Evolutionary conservation across 1,284 basidiomycete genomes (phyloP), one percentile per base, ranked within the genome.

Genomic region (Ustilago tritici): DNA sequence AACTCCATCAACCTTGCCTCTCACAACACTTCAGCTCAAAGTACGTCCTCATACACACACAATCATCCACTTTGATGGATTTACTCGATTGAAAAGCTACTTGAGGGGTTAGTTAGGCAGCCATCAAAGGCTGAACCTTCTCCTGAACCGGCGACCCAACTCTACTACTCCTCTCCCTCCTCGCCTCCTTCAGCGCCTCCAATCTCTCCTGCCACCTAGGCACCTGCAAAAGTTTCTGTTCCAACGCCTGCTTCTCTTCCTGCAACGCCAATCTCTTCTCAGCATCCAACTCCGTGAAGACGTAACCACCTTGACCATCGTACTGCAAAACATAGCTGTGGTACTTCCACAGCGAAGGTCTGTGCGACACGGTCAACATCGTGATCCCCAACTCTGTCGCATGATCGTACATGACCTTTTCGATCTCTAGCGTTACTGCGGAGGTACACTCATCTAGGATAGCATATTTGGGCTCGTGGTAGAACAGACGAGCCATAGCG

Each of bases 371-470:
- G 3, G 86, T 85, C 64, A 86, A 58, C 76, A 87, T 81, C 9
- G 85, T 86, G 60, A 86, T 86, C 19, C 86, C 85, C 7, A 86
- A 69, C 38, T 80, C 84, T 0, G 93, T 95, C 1, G 95, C 96
- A 83, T 94, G 91, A 84, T 95, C 93, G 91, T 98, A 99, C 94
- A 98, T 97, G 87, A 91, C 76, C 63, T 92, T 93, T 87, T 98
- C 96, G 85, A 97, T 92, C 66, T 96, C 94, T 17, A 93, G 90
- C 6, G 95, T 95, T 12, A 99, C 95, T 0, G 96, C 91, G 12
- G 92, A 93, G 1, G 96, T 98, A 74, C 95, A 96, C 86, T 99
- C 96, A 84, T 98, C 96, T 50, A 98, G 89, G 62, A 99, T 95
- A 5, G 95, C 96, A 81, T 96, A 98, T 93, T 95, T 95, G 19